Base-by-base conservation (phyloP, 164 flowering plant genomes). In the Aristolochia fimbriata region DNA sequence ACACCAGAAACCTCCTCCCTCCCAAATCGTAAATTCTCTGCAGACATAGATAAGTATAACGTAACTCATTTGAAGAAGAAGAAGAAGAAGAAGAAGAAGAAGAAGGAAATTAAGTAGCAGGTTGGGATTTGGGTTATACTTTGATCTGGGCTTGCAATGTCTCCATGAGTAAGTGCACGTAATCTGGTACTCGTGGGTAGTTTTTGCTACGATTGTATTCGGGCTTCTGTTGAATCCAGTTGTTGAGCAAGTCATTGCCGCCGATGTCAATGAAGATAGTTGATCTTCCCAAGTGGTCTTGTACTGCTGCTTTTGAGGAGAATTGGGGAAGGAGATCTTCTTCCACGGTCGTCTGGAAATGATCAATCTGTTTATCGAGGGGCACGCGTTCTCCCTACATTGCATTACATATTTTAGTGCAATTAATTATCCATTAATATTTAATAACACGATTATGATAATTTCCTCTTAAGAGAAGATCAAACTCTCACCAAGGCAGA, bases 301-400 rank as follows among this genome's bases (percentile, higher is more conserved):
- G 23, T 12, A 54, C n/a, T 16, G n/a, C n/a, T n/a, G n/a, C n/a
- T 31, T 60, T 53, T 47, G n/a, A 24, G 52, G 17, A 47, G 17
- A 48, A 47, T 7, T 37, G 9, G 8, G 12, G 11, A 7, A 10
- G 43, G 12, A 37, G 43, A 37, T 6, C 43, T 37, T 33, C 19
- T 4, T 41, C 60, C 14, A 61, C 46, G 9, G 47, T 68, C 10
- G 20, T 51, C 15, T 53, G 51, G 13, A 62, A 58, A 16, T 41
- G 27, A 21, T 58, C 51, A 15, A 68, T 20, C 30, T 62, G 71
- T 45, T 25, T n/a, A 22, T 56, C 61, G 52, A 68, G 43, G 31
- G 65, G 15, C 30, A 48, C 24, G 8, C 17, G 15, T 15, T 55
- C 61, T 23, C 65, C 70, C 61, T 61, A 45, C 19, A 24, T 57